These are phyloP conservation scores for Talaromyces verruculosus DNA, from an alignment of 2,329 filamentous ascomycete genomes.

Conservation along the genomic window DNA sequence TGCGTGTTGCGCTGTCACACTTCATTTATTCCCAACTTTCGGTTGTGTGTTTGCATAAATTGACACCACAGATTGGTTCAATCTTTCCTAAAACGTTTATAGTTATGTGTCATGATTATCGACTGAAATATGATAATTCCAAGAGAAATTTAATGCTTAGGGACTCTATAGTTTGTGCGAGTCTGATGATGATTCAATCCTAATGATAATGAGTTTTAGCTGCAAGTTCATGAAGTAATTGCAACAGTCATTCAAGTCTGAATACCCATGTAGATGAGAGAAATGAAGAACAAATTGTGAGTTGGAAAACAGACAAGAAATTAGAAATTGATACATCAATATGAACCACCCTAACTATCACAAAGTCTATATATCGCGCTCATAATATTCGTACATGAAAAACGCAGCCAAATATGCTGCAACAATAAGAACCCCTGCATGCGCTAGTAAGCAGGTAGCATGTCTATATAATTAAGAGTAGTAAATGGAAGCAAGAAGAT, in stretches of 20 bases:
- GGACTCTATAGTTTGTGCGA: neutral
- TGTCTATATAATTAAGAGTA: neutral
- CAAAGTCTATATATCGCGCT: conserved; percentile 1
- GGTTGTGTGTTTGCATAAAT: conserved; percentile 3
- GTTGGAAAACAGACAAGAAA: neutral
- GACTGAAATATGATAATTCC: neutral
- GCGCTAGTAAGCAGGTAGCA: neutral
- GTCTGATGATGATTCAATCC: neutral
- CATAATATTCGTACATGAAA: neutral
- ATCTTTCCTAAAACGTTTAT: neutral
- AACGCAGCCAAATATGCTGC: neutral
- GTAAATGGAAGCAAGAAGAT: neutral
- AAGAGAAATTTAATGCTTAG: neutral
- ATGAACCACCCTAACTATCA: neutral
- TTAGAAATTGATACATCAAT: neutral
- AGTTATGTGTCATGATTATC: neutral
- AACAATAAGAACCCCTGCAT: neutral
- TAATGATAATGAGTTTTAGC: neutral
- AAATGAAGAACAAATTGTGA: neutral
- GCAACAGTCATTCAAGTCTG: neutral
- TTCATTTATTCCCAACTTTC: neutral
- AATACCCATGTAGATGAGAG: neutral
- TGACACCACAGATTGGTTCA: neutral
- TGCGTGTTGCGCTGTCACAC: neutral
- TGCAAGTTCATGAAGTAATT: neutral